These are phyloP conservation scores for Globisporangium abappressorium DNA, from an alignment of 352 stramenopile species.

Conservation along the genomic window DNA sequence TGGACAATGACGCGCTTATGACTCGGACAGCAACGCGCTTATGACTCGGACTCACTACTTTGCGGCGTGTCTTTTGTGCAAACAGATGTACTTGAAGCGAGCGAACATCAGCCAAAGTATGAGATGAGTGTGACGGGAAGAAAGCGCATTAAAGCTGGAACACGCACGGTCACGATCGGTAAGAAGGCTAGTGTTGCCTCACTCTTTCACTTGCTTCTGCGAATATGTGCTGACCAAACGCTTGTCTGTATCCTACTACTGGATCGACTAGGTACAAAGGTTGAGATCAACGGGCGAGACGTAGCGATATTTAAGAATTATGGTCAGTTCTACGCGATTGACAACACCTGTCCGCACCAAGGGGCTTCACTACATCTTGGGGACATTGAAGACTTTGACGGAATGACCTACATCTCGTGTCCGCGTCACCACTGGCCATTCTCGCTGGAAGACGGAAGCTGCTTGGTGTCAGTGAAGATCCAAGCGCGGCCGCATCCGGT, in stretches of 20 bases:
- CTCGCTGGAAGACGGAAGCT: conserved; percentile 71
- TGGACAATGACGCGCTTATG: background rate
- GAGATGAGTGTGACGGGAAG: conserved; percentile 73
- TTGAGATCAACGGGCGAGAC: conserved; percentile 57
- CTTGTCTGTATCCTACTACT: background rate
- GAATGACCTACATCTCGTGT: conserved; percentile 65
- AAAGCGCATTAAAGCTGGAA: conserved; percentile 69
- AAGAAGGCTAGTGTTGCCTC: conserved; percentile 8
- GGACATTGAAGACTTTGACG: conserved; percentile 85
- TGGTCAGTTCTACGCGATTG: conserved; percentile 65
- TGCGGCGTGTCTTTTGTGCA: background rate
- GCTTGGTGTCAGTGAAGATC: conserved; percentile 45
- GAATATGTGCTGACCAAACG: background rate
- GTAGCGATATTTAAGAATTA: conserved; percentile 85
- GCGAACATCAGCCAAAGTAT: conserved; percentile 60
- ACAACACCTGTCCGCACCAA: conserved; percentile 78
- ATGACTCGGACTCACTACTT: background rate
- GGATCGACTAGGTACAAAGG: conserved; percentile 43
- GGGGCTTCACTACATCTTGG: conserved; percentile 77
- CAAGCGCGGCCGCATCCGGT: conserved; percentile 67
- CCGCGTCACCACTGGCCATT: conserved; percentile 83
- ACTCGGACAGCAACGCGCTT: background rate
- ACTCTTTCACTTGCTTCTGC: background rate
- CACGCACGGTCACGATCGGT: conserved; percentile 57
- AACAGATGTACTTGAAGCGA: conserved; percentile 77